Evolutionary conservation across 2,329 filamentous ascomycete species (phyloP), one percentile per base, ranked within the genome.

Genomic region (Lachnellula occidentalis): DNA sequence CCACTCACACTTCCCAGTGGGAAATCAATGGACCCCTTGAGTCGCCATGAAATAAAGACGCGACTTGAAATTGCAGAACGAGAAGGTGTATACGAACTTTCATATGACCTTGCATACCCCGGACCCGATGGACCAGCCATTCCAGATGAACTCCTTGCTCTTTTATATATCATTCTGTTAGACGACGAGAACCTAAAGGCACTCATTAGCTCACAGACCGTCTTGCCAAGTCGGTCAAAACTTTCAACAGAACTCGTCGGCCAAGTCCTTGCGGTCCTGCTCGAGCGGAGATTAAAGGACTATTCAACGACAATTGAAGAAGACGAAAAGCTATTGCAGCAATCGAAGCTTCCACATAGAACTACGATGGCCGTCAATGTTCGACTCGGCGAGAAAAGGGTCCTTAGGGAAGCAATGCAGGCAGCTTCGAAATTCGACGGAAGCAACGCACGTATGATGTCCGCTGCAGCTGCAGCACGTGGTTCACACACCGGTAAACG

Each of bases 311-410:
- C 74, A 1, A 64, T 82, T n/a, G 71, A 76, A 21, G 70, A 80
- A 39, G 80, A 85, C 58, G 55, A 71, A 22, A 64, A 69, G 3
- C 56, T 76, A 5, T 66, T 78, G 19, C 57, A 64, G 19, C 39
- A 57, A 60, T 68, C 54, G 61, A 69, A 67, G 58, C 64, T 58
- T 24, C 43, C 67, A 15, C 48, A 66, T 53, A 67, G 73, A 54
- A 66, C 60, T 14, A 66, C 64, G 39, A 83, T 85, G 79, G 83
- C 84, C 0, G 65, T 80, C 41, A 72, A 81, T 59, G 82, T 87
- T 19, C 76, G 84, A 56, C 68, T 80, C 4, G 84, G 84, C n/a
- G 84, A 88, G 69, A 86, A 86, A 64, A 71, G 75, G 59, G 75
- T 87, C 4, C 60, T 87, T n/a, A 70, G 71, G 51, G 69, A 75